Base-by-base conservation (phyloP, 106 monocot species). In the Allium fistulosum region DNA sequence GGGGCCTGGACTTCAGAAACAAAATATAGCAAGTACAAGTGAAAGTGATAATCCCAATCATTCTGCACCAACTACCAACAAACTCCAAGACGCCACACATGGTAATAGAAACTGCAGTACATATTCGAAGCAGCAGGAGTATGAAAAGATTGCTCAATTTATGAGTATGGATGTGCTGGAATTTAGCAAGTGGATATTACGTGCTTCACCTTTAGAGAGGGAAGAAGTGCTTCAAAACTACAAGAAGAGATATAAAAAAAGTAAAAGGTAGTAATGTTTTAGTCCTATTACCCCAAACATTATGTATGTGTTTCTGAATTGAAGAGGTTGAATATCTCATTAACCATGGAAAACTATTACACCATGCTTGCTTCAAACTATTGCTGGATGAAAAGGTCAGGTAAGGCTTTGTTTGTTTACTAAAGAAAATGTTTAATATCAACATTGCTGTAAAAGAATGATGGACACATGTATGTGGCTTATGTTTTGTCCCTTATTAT, bases 121-220 rank as follows among this genome's bases (percentile, higher is more conserved):
- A 37, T 37, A 37, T 1, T 70, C 72, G 67, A 90, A 95, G 66
- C 82, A 67, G 69, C 67, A 62, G 6, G 85, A 88, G 63, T 95
- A 81, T 46, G 59, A 37, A 18, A 66, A 67, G 28, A 77, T 91
- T 56, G 91, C 94, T 14, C 56, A 53, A 17, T 74, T 57, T 45
- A 88, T 74, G 77, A 79, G 81, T 46, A 95, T 85, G 94, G 75
- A n/a, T 6, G 75, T 73, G 72, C 57, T 90, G 22, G 79, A 95
- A 48, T 91, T 95, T 63, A 88, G 94, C 73, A 85, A 75, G 68
- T 95, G 91, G 94, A 53, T 95, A 56, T 80, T 94, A n/a, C 72
- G 75, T 47, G 83, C 81, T 48, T 79, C 91, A 62, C 69, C 79
- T 26, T 51, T 68, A 45, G 77, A 91, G 66, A 76, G 74, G 68